Evolutionary conservation across 2,329 filamentous ascomycete species (phyloP).

Genomic region (Cryphonectria carpinicola): DNA sequence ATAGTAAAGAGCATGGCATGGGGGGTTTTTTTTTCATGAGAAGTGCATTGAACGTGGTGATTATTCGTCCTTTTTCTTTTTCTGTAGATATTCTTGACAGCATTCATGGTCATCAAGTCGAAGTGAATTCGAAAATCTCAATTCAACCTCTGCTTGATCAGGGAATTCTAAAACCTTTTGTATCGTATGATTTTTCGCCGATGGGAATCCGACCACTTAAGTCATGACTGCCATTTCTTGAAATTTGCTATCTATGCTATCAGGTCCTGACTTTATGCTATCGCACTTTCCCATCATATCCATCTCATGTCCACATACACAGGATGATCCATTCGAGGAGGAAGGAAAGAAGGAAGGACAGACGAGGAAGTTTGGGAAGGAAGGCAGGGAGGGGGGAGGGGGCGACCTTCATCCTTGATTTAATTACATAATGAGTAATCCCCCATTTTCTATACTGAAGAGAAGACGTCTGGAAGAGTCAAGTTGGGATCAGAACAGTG

Average conservation of each 20-base stretch:
- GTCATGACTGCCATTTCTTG: not conserved
- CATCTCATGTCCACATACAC: not conserved
- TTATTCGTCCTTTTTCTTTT: not conserved
- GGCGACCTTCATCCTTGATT: not conserved
- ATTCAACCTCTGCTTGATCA: not conserved
- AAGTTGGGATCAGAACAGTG: not conserved
- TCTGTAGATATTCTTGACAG: not conserved
- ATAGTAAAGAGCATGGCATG: conserved; percentile 4
- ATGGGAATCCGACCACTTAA: no score
- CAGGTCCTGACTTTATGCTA: not conserved
- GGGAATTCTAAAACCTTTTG: not conserved
- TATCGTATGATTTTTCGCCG: not conserved
- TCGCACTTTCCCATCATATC: not conserved
- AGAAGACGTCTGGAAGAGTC: no score
- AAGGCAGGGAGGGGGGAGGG: not conserved
- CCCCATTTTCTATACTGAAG: not conserved
- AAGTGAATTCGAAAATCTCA: not conserved
- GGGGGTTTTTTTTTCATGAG: not conserved
- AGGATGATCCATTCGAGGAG: not conserved
- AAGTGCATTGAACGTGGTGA: conserved; percentile 16
- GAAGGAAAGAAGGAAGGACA: not conserved
- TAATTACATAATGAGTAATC: not conserved
- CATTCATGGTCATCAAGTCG: not conserved
- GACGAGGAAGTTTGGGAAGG: not conserved
- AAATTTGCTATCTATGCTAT: conserved; percentile 6